Percentiles rank a stretch among this genome's conserved stretches.
Evolutionary conservation across 2,329 filamentous ascomycete genomes (phyloP).

Genomic region (Chaetothyriales sp.): DNA sequence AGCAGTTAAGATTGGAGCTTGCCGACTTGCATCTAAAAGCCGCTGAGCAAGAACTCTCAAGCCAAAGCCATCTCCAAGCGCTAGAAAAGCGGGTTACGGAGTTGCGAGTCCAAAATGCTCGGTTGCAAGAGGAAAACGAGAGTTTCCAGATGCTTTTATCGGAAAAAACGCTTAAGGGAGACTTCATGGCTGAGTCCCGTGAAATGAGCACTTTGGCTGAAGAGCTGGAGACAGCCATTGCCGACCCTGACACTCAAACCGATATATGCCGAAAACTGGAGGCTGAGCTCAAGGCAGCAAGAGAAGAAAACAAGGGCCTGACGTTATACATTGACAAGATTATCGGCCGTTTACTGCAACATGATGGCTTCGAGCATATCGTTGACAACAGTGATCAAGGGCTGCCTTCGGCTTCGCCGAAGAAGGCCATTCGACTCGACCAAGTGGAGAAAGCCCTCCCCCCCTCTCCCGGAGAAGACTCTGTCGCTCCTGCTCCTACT

Average conservation of each 20-base stretch:
- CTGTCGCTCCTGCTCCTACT: constrained; percentile 45
- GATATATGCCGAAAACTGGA: constrained; percentile 56
- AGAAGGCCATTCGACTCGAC: constrained; percentile 23
- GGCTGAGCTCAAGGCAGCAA: constrained; percentile 59
- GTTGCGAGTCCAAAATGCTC: constrained; percentile 85
- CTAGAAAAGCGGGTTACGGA: constrained; percentile 85
- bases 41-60: constrained; percentile 84
- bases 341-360: constrained; percentile 82
- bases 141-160: constrained; percentile 90
- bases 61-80: constrained; percentile 72
- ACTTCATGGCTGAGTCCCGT: constrained; percentile 52
- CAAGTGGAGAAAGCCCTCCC: constrained; percentile 68
- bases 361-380: constrained; percentile 83
- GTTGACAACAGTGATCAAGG: constrained; percentile 45
- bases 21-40: constrained; percentile 92
- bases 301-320: constrained; percentile 92
- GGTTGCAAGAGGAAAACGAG: constrained; percentile 96
- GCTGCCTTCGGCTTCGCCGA: constrained; percentile 21
- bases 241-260: constrained; percentile 45
- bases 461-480: constrained; percentile 48
- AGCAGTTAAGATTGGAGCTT: constrained; percentile 77
- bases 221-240: constrained; percentile 59
- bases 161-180: constrained; percentile 88
- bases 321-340: constrained; percentile 99
- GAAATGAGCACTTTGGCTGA: constrained; percentile 57